Conservation (phyloP, 2,329 filamentous ascomycete species). For the Phyllosticta citriasiana region DNA sequence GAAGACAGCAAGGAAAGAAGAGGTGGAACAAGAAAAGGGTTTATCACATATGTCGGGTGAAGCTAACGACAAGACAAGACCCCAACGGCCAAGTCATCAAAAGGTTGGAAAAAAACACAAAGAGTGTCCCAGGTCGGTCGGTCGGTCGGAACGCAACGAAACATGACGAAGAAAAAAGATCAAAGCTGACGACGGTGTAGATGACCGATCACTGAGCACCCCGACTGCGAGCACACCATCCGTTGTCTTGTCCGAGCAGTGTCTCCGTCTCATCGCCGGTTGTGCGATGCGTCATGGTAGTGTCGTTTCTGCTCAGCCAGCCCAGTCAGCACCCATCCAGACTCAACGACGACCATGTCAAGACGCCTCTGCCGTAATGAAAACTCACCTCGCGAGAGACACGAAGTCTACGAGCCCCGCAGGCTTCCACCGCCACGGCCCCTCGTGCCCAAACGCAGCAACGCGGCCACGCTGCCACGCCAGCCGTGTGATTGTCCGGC, state of each 20-base stretch:
- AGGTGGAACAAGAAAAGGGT: not conserved
- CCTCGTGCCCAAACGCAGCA: conserved; percentile 6
- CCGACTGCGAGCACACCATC: not conserved
- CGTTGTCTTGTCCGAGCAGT: not conserved
- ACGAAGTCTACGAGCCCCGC: not conserved
- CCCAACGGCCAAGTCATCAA: not conserved
- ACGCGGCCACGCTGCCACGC: conserved; percentile 4
- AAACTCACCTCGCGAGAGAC: not conserved
- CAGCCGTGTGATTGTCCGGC: not conserved
- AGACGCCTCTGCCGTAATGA: not conserved
- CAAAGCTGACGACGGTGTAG: not conserved
- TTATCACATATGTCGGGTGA: not conserved
- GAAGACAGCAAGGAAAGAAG: not conserved
- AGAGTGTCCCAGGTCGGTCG: not conserved
- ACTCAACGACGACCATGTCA: not conserved
- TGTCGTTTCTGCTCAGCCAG: not conserved
- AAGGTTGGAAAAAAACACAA: not conserved
- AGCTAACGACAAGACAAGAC: not conserved
- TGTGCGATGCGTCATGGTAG: not conserved
- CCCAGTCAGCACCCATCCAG: not conserved
- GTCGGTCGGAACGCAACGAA: not conserved
- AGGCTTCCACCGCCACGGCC: conserved; percentile 4
- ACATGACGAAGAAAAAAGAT: not conserved
- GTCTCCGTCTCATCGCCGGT: not conserved
- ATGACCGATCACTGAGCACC: not conserved